phyloP scores from a whole-genome alignment of 2,329 filamentous ascomycete species.

The Beauveria sp. region DNA sequence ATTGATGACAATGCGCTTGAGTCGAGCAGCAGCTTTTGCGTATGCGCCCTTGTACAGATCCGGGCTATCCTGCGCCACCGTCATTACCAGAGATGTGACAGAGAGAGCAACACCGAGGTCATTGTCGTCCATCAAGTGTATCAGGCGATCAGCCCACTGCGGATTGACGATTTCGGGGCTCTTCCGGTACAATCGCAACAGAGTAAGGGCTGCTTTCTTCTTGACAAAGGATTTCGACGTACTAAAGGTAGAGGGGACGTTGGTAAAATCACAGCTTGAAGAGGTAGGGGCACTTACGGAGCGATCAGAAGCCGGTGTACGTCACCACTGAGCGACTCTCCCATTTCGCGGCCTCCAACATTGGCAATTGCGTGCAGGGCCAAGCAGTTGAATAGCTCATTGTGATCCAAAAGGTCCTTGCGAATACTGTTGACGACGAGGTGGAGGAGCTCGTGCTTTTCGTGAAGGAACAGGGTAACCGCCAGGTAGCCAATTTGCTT shows the following conservation, averaged over 20 bases:
- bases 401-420: slow-evolving; percentile 89
- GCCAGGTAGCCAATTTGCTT: slow-evolving; percentile 99
- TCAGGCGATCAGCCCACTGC: slow-evolving; percentile 96
- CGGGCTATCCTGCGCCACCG: slow-evolving; percentile 86
- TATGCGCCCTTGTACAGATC: slow-evolving; percentile 93
- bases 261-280: neutral
- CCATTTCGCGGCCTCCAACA: slow-evolving; percentile 94
- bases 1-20: slow-evolving; percentile 88
- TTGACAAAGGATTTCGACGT: slow-evolving; percentile 95
- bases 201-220: slow-evolving; percentile 93
- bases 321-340: slow-evolving; percentile 83
- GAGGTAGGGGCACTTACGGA: slow-evolving; percentile 53
- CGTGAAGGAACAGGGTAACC: slow-evolving; percentile 93
- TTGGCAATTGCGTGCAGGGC: slow-evolving; percentile 97
- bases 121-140: slow-evolving; percentile 95
- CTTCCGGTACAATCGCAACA: slow-evolving; percentile 91
- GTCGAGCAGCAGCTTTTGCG: slow-evolving; percentile 79
- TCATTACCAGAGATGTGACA: slow-evolving; percentile 91
- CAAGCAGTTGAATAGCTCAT: slow-evolving; percentile 95
- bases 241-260: slow-evolving; percentile 23
- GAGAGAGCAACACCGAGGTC: slow-evolving; percentile 93
- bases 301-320: slow-evolving; percentile 92
- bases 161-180: slow-evolving; percentile 87
- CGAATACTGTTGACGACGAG: slow-evolving; percentile 97
- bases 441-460: slow-evolving; percentile 92